These are phyloP conservation scores for Hemisphaericaspora xylofermentans DNA, from an alignment of 1,139 yeast genomes.

Conservation along the genomic window DNA sequence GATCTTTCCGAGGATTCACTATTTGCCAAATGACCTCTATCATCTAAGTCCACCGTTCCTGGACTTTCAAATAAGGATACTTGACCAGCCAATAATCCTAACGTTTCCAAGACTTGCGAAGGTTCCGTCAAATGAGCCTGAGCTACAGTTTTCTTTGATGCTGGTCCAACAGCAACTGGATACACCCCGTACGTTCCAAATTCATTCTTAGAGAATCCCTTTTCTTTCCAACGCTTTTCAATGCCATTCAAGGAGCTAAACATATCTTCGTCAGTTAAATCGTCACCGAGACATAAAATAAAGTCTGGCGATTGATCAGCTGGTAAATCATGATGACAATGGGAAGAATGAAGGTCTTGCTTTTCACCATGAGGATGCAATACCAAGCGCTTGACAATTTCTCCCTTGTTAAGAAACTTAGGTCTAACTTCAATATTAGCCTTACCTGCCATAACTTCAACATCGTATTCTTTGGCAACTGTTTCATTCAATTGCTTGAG, in stretches of 20 bases:
- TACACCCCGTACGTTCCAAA: slow-evolving; percentile 65
- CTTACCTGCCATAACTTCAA: slow-evolving; percentile 91
- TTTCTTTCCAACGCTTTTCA: slow-evolving; percentile 48
- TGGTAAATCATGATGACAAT: slow-evolving; percentile 23
- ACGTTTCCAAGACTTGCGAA: slow-evolving; percentile 76
- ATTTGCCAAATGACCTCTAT: slow-evolving; percentile 62
- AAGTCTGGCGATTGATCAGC: slow-evolving; percentile 70
- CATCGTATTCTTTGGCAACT: slow-evolving; percentile 68
- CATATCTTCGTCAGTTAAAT: slow-evolving; percentile 97
- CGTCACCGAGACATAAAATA: slow-evolving; percentile 90
- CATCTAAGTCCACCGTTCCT: slow-evolving; percentile 72
- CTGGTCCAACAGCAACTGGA: slow-evolving; percentile 95
- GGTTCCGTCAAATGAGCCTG: slow-evolving; percentile 88
- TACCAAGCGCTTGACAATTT: slow-evolving; percentile 81
- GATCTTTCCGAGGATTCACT: slow-evolving; percentile 48
- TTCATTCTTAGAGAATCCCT: slow-evolving; percentile 38
- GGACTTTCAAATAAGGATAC: slow-evolving; percentile 75
- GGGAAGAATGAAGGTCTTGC: slow-evolving; percentile 33
- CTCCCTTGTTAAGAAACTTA: slow-evolving; percentile 91
- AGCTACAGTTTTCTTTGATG: slow-evolving; percentile 85
- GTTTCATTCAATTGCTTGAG: slow-evolving; percentile 60
- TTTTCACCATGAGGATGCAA: slow-evolving; percentile 56
- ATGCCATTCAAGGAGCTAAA: slow-evolving; percentile 68
- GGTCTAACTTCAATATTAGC: slow-evolving; percentile 98
- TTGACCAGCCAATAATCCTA: slow-evolving; percentile 75